Conservation (phyloP, 2,329 filamentous ascomycete species). For the Aspergillus fructus region DNA sequence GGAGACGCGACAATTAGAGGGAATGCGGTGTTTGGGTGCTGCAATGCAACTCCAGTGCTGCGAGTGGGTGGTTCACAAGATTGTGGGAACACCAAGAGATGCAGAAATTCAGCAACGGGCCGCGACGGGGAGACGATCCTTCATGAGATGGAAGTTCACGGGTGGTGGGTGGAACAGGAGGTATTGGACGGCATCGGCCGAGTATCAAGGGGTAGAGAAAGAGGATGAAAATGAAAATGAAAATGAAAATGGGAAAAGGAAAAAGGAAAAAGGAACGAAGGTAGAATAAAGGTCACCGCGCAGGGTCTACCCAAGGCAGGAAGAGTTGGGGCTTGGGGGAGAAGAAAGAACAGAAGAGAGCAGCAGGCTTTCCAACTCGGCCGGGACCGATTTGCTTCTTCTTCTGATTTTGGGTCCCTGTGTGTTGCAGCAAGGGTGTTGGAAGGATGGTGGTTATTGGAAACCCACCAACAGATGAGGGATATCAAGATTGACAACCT, state of each 20-base stretch:
- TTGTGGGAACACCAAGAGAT: conserved; percentile 22
- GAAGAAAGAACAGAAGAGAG: background rate
- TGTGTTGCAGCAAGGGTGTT: conserved; percentile 20
- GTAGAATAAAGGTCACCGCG: background rate
- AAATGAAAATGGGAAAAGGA: conserved; percentile 14
- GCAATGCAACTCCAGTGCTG: conserved; percentile 21
- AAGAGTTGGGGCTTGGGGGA: background rate
- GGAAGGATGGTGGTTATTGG: conserved; percentile 16
- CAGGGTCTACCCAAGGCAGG: background rate
- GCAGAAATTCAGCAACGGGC: conserved; percentile 26
- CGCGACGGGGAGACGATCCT: conserved; percentile 25
- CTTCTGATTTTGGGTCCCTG: conserved; percentile 6
- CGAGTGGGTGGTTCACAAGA: conserved; percentile 14
- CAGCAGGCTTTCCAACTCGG: background rate
- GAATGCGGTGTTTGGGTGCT: conserved; percentile 11
- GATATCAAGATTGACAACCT: conserved; percentile 22
- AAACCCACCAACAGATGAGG: conserved; percentile 9
- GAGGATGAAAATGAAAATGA: conserved; percentile 5
- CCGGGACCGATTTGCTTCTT: background rate
- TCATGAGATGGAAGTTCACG: conserved; percentile 21
- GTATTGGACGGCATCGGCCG: conserved; percentile 19
- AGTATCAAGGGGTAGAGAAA: conserved; percentile 15
- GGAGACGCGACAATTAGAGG: conserved; percentile 21
- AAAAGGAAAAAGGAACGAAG: background rate
- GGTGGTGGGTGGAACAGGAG: conserved; percentile 11